These are phyloP conservation scores for Artemisia princeps DNA, from an alignment of 140 eudicot species.

Conservation along the genomic window DNA sequence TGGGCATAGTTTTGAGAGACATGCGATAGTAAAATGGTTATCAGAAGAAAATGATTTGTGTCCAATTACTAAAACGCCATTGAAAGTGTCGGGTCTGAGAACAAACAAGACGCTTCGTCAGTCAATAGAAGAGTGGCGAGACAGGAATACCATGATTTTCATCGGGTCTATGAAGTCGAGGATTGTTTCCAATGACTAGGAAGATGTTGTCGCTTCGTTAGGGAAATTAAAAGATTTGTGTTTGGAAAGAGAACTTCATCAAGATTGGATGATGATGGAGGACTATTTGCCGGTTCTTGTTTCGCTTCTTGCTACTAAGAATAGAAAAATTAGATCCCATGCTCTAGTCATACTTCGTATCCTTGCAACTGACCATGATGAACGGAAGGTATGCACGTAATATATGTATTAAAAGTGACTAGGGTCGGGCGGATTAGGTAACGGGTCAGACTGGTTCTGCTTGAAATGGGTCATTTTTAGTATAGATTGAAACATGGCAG, in stretches of 20 bases:
- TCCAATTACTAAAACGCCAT: conserved; percentile 43
- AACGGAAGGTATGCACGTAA: conserved; percentile 31
- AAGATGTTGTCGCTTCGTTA: conserved; percentile 33
- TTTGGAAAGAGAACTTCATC: conserved; percentile 35
- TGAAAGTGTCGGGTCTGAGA: conserved; percentile 34
- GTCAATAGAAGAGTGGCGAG: conserved; percentile 53
- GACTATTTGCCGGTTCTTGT: conserved; percentile 39
- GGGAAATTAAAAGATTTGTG: conserved; percentile 29
- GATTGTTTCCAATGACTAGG: conserved; percentile 34
- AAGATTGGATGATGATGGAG: conserved; percentile 52
- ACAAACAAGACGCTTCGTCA: conserved; percentile 43
- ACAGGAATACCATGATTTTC: conserved; percentile 43
- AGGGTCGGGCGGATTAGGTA: too few species aligned
- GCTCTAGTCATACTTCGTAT: conserved; percentile 14
- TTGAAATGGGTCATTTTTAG: too few species aligned
- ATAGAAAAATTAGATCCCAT: conserved; percentile 25
- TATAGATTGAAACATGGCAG: too few species aligned
- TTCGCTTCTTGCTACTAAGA: conserved; percentile 37
- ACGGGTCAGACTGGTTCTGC: too few species aligned
- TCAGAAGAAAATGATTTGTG: conserved; percentile 35
- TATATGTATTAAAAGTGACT: not conserved
- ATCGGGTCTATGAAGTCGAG: conserved; percentile 42
- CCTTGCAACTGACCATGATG: conserved; percentile 36
- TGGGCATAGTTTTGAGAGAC: conserved; percentile 41
- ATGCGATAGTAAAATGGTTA: conserved; percentile 46